A percentile compares a stretch with the other conserved stretches of the same genome.
Conservation (phyloP, 306 rosid species). For the Glycine tomentella region DNA sequence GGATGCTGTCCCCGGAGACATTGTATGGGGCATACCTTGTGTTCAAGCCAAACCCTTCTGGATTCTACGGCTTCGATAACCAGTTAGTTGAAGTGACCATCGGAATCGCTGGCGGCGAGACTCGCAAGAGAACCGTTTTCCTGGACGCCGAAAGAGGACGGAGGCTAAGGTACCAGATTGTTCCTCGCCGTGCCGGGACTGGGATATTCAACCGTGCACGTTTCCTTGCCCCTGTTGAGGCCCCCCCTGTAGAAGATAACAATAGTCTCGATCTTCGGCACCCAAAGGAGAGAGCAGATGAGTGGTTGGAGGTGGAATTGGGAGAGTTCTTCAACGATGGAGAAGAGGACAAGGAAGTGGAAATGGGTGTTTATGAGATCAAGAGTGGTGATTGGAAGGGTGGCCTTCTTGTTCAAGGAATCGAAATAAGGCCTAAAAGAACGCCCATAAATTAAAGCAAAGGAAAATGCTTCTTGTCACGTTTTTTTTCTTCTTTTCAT, state of each 20-base stretch:
- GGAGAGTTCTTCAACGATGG: slow-evolving; percentile 69
- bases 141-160: slow-evolving; percentile 55
- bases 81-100: slow-evolving; percentile 58
- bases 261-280: not conserved
- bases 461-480: too few species aligned
- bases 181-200: slow-evolving; percentile 39
- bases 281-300: slow-evolving; percentile 63
- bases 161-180: slow-evolving; percentile 9
- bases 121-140: slow-evolving; percentile 42
- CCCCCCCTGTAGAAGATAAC: not conserved
- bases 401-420: slow-evolving; percentile 78
- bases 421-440: slow-evolving; percentile 69
- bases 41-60: slow-evolving; percentile 56
- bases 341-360: slow-evolving; percentile 57
- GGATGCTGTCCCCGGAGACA: slow-evolving; percentile 67
- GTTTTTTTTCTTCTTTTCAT: too few species aligned
- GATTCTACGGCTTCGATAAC: slow-evolving; percentile 57
- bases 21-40: slow-evolving; percentile 70
- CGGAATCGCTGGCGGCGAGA: slow-evolving; percentile 55
- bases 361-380: slow-evolving; percentile 64
- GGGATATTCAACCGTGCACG: not conserved
- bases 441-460: not conserved
- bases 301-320: slow-evolving; percentile 81
- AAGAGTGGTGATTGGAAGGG: slow-evolving; percentile 73
- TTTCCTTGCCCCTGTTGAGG: not conserved